Evolutionary conservation across 1,139 yeast species (phyloP), one percentile per base, ranked within the genome.

Genomic region (Candida pseudocylindracea): DNA sequence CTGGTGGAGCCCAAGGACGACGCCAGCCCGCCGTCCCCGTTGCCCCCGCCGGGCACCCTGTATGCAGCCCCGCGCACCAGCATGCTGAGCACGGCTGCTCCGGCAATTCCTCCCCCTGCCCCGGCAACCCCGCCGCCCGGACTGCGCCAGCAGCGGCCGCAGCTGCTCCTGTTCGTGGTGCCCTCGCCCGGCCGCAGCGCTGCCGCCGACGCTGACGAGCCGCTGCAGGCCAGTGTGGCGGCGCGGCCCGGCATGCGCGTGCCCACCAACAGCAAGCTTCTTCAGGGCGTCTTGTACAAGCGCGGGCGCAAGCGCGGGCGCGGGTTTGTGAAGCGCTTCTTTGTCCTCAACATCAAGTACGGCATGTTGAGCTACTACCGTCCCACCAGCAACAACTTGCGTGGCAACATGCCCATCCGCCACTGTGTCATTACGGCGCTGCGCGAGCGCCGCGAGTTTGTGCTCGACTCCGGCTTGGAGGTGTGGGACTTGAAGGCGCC

Each of bases 381-480:
- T 41, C 51, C 51, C 27, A 73, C 78, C 44, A 78, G 74, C 37
- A 68, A 70, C 38, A 70, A 73, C 38, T 63, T 81, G 37, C 64
- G 96, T 36, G 98, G 98, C 34, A 88, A 81, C 44, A 83, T 88
- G 81, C 92, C 92, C 13, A 70, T 88, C 32, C 70, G 67, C 34
- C 64, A 76, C 32, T 72, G 93, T 8, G 79, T 78, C 24, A 70
- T 88, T 3, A 70, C 91, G 36, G 95, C 93, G 2, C 73, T 75
- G 42, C 61, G 70, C 26, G 65, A 66, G 34, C 67, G 68, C 25
- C 55, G 69, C 33, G 78, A 78, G 42, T 71, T 88, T 32, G 73
- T 76, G 34, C 65, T 88, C 39, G 96, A 88, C 49, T 81, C 95
- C 0, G 98, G 98, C 2, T 74, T 88, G 72, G 98, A 88, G 48